These are phyloP conservation scores for Globisporangium megalacanthum DNA, from an alignment of 352 stramenopile species.

Conservation along the genomic window DNA sequence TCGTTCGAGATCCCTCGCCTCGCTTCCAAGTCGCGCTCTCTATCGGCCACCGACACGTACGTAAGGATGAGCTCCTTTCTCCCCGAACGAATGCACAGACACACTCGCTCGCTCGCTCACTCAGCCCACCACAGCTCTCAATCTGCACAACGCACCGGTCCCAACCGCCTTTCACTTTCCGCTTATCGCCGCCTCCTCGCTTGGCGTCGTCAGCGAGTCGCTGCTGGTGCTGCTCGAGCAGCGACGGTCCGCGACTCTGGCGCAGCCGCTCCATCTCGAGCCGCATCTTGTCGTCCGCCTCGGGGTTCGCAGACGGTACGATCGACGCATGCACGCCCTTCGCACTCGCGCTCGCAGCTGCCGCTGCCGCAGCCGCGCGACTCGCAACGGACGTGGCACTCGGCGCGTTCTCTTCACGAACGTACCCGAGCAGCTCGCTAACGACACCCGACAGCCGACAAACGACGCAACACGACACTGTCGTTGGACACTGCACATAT, in stretches of 20 bases:
- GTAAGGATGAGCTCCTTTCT: not conserved
- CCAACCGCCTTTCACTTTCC: slow-evolving; percentile 31
- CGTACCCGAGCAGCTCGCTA: slow-evolving; percentile 78
- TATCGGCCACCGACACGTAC: slow-evolving; percentile 6
- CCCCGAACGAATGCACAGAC: not conserved
- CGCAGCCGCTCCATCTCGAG: slow-evolving; percentile 60
- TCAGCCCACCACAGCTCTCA: too few species aligned
- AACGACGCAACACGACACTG: not conserved
- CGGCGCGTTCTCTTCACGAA: slow-evolving; percentile 66
- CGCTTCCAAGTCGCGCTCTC: slow-evolving; percentile 63
- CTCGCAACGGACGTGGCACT: slow-evolving; percentile 15
- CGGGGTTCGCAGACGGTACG: slow-evolving; percentile 53
- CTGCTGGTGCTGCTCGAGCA: slow-evolving; percentile 76
- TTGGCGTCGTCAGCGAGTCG: slow-evolving; percentile 50
- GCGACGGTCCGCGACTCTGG: slow-evolving; percentile 53
- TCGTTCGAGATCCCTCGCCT: slow-evolving; percentile 60
- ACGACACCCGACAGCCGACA: too few species aligned
- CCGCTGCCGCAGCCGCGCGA: slow-evolving; percentile 6
- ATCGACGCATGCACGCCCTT: slow-evolving; percentile 58
- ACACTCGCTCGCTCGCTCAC: not conserved
- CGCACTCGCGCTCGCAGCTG: slow-evolving; percentile 4
- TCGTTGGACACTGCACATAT: not conserved
- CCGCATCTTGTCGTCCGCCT: slow-evolving; percentile 61
- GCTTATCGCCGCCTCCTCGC: slow-evolving; percentile 6
- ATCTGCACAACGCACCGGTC: slow-evolving; percentile 36